Base-by-base conservation (phyloP, 176 grass and related monocot genomes). In the Dendrocalamus sinicus region DNA sequence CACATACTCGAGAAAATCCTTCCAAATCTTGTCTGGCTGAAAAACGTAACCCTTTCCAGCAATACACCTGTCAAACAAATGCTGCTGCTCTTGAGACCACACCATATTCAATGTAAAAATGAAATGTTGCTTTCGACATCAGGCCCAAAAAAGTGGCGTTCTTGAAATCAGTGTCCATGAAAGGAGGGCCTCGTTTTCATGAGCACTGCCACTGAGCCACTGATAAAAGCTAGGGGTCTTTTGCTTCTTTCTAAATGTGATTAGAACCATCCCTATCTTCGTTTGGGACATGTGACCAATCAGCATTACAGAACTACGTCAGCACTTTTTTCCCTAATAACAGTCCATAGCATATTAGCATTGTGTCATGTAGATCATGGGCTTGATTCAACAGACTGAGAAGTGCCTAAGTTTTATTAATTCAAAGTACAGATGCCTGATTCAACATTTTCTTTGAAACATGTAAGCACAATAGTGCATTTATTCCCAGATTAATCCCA, bases 21-120 rank as follows among this genome's bases (percentile, higher is more conserved):
- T 98, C 96, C 79, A 98, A 60, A 74, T 98, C 96, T 30, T 98
- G 96, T 81, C 88, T 87, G 11, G 96, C 96, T 16, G 93, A 81
- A 91, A 95, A 95, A 6, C 96, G 83, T 57, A 98, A 87, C 2
- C 96, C 96, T 88, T 95, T 98, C 96, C 96, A 98, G 48, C 96
- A 98, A 73, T 95, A 98, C 41, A 98, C 95, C 95, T 98, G 85
- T 86, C 79, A 79, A 64, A 80, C 24, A 71, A 87, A 83, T 5
- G 0, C 19, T 5, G 0, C 14, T 23, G 47, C 19, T 72, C 45
- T 71, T 89, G 15, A 82, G 57, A 83, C 46, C 19, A 86, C 23
- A 67, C 16, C 52, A 45, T 64, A 81, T 82, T 66, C 19, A 76
- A 71, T 47, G 12, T 47, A 64, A 82, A 76, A 61, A 48, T 22